These are phyloP conservation scores for Termitomyces sp. DNA, from an alignment of 768 basidiomycete genomes.

Conservation along the genomic window DNA sequence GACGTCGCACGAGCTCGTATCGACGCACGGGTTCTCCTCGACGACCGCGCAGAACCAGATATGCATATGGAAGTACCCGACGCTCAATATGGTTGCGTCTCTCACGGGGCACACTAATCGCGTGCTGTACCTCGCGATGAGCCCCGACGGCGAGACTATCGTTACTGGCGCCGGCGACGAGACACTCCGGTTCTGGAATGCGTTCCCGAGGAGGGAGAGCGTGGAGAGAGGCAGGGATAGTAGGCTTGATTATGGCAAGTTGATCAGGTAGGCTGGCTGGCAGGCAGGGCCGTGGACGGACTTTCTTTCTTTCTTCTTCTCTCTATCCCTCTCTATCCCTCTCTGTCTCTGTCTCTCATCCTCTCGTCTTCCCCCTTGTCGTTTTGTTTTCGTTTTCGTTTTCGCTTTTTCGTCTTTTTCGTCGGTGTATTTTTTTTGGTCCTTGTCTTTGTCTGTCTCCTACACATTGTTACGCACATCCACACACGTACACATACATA, in stretches of 20 bases:
- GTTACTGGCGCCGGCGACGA: conserved; percentile 98
- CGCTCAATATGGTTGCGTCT: conserved; percentile 89
- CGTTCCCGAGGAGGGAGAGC: conserved; percentile 75
- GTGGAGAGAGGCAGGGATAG: conserved; percentile 50
- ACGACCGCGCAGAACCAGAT: conserved; percentile 95
- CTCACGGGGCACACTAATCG: conserved; percentile 93
- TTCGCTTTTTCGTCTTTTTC: no score
- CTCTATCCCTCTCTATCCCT: no score
- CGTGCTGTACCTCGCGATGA: conserved; percentile 96
- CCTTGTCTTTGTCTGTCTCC: no score
- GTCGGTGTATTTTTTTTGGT: no score
- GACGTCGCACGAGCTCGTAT: conserved; percentile 95
- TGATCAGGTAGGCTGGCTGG: conserved; percentile 28
- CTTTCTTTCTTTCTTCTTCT: no score
- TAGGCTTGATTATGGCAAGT: conserved; percentile 41
- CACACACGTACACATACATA: no score
- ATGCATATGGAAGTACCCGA: conserved; percentile 92
- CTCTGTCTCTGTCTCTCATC: no score
- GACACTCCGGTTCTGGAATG: conserved; percentile 96
- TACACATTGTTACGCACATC: no score
- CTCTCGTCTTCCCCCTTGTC: no score
- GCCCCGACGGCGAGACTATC: conserved; percentile 95
- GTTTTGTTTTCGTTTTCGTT: no score
- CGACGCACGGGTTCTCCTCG: conserved; percentile 94
- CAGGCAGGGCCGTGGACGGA: no score